phyloP scores from a whole-genome alignment of 2,329 filamentous ascomycete genomes.

The Stagonosporopsis rhizophila region DNA sequence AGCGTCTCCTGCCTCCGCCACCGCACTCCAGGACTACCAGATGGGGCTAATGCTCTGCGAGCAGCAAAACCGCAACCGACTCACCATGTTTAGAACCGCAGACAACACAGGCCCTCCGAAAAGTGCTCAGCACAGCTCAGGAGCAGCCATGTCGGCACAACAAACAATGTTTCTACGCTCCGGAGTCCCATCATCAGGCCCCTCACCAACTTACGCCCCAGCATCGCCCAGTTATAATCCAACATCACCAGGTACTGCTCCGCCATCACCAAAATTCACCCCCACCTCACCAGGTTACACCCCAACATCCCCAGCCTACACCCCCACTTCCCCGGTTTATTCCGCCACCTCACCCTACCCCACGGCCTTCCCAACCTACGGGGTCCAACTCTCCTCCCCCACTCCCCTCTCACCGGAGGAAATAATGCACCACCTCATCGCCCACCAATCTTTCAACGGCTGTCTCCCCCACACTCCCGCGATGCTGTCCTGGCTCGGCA shows the following conservation, averaged over 20 bases:
- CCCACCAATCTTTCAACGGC: conserved; percentile 64
- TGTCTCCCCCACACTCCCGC: conserved; percentile 54
- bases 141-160: background rate
- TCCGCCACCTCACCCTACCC: background rate
- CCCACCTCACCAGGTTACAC: background rate
- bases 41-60: conserved; percentile 85
- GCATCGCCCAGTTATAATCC: too few species aligned
- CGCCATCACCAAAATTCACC: background rate
- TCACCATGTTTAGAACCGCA: conserved; percentile 65
- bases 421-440: conserved; percentile 45
- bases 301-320: background rate
- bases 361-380: background rate
- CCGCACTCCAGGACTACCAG: conserved; percentile 75
- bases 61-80: conserved; percentile 83
- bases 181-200: too few species aligned
- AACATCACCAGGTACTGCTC: background rate
- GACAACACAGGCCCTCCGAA: too few species aligned
- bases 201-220: too few species aligned
- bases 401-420: background rate
- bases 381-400: background rate
- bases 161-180: too few species aligned
- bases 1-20: background rate
- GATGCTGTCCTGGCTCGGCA: background rate
- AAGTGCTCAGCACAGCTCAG: background rate
- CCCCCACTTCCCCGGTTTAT: background rate